Evolutionary conservation across 2,329 filamentous ascomycete genomes (phyloP).

Genomic region (Chaetomiaceae sp.): DNA sequence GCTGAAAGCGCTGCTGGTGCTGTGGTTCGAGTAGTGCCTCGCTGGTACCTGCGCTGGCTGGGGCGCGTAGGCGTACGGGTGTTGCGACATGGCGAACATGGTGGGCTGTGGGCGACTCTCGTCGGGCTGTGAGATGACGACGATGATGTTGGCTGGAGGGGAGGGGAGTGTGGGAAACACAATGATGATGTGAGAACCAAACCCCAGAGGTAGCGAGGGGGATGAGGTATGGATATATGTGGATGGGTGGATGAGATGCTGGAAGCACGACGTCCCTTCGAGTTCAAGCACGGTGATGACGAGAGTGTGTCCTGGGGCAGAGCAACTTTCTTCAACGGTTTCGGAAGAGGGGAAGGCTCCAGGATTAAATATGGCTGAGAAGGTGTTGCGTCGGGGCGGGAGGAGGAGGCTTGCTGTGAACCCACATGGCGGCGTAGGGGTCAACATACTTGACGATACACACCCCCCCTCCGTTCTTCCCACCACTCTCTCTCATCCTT

Average conservation of each 20-base stretch:
- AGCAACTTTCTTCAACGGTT: slow-evolving; percentile 1
- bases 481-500: not conserved
- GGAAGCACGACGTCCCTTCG: not conserved
- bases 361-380: slow-evolving; percentile 23
- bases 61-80: slow-evolving; percentile 37
- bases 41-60: slow-evolving; percentile 38
- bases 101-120: slow-evolving; percentile 3
- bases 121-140: not conserved
- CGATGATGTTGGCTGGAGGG: not conserved
- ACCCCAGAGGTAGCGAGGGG: not conserved
- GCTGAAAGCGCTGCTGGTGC: slow-evolving; percentile 91
- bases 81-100: slow-evolving; percentile 43
- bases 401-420: slow-evolving; percentile 15
- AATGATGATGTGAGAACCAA: slow-evolving; percentile 16
- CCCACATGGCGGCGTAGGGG: slow-evolving; percentile 18
- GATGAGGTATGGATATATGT: not conserved
- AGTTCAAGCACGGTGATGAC: slow-evolving; percentile 2
- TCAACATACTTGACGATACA: slow-evolving; percentile 7
- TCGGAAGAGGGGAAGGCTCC: slow-evolving; percentile 16
- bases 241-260: not conserved
- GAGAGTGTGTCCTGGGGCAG: slow-evolving; percentile 5
- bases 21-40: slow-evolving; percentile 66
- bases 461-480: not conserved
- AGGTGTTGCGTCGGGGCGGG: slow-evolving; percentile 12
- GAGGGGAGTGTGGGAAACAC: slow-evolving; percentile 4